Evolutionary conservation across 352 stramenopile species (phyloP).

Genomic region (Phytophthora cryptogea): DNA sequence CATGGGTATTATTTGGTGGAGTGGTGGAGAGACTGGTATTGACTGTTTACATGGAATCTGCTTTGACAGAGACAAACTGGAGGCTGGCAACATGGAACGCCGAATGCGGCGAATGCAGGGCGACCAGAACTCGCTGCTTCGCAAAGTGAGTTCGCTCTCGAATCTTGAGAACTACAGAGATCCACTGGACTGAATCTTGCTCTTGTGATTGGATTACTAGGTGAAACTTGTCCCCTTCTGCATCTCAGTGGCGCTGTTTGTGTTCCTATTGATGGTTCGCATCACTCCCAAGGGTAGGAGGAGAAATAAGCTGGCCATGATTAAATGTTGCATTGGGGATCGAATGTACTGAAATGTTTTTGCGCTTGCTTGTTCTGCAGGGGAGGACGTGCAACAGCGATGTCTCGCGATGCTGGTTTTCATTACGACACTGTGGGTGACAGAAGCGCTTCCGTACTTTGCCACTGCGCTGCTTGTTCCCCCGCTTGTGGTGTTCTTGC

Average conservation of each 20-base stretch:
- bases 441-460: conserved; percentile 91
- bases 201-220: conserved; percentile 27
- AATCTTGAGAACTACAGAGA: not conserved
- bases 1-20: conserved; percentile 1
- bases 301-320: not conserved
- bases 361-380: conserved; percentile 27
- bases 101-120: conserved; percentile 82
- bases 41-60: conserved; percentile 4
- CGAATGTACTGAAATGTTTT: not conserved
- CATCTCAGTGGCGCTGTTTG: conserved; percentile 75
- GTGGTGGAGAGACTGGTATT: conserved; percentile 1
- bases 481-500: conserved; percentile 86
- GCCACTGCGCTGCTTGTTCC: conserved; percentile 90
- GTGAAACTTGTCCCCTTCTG: conserved; percentile 81
- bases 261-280: conserved; percentile 72
- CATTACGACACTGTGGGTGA: conserved; percentile 91
- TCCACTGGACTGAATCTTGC: conserved; percentile 15
- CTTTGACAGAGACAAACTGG: conserved; percentile 72
- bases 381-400: conserved; percentile 80
- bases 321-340: not conserved
- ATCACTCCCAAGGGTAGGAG: conserved; percentile 71
- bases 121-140: conserved; percentile 82
- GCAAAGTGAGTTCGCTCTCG: conserved; percentile 55
- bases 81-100: conserved; percentile 88
- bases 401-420: conserved; percentile 92